Base-by-base conservation (phyloP, 257 asterid genomes). In the Penstemon newberryi region DNA sequence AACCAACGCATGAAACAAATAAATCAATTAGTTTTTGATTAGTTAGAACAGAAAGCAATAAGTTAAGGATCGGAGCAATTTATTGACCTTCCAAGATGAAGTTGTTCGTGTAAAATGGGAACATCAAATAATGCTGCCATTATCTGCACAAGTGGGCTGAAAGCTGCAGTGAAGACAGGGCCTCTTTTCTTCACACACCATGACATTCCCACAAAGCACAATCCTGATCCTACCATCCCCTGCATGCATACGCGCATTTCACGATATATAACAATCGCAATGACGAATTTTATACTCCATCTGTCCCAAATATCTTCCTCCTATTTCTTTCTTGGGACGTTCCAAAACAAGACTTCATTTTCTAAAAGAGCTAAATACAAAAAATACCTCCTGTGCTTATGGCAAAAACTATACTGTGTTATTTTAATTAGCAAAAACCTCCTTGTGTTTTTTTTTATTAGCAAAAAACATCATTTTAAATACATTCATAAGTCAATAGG, bases 101-200 rank as follows among this genome's bases (percentile, higher is more conserved):
- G 84, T 77, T 86, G 94, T 56, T 86, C 91, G 40, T 84, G 96
- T 52, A 84, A 58, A 68, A 87, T 19, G 1, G 96, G 91, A 18
- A 90, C 84, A n/a, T 82, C 97, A 52, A 74, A 72, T 8, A 71
- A 36, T 3, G 87, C 91, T 0, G 94, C 94, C 77, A 86, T 78
- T 13, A 86, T 83, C 84, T 84, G 90, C 54, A 88, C 81, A 7
- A 88, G 75, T 0, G 96, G 95, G 73, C 94, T 86, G 70, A 90
- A 90, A 4, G 96, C 89, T 51, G 96, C 87, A 2, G 92, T 85
- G 71, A 88, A 86, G 9, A 91, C 89, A 0, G 92, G 87, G 18
- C 96, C 95, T 15, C 83, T 79, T 81, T 83, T 80, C 87, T 88
- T 88, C 12, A 91, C 88, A 70, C 96, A 91, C 96, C 97, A 88